Evolutionary conservation across 164 flowering plant genomes (phyloP), one percentile per base, ranked within the genome.

Genomic region (Liriodendron chinense): DNA sequence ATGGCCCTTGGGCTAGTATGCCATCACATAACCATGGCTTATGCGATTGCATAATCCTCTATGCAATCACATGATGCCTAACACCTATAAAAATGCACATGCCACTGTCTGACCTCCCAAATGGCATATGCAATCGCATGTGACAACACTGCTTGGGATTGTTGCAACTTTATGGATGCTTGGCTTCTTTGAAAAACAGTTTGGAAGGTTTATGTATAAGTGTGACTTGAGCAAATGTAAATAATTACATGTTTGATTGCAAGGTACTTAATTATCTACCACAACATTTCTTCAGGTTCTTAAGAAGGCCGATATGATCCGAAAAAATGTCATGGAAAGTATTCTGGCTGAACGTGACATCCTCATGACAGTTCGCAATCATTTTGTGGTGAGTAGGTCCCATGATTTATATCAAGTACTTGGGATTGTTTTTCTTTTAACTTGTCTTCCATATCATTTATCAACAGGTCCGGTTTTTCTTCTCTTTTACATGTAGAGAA

Each of bases 401-500:
- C 48, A 20, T 47, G 10, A 71, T 67, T 28, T 18, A 7, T 66
- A 62, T 9, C n/a, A n/a, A 26, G 69, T 47, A 76, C 14, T 57
- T 23, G 70, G 8, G n/a, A 12, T 23, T 72, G 47, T 34, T 72
- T 47, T 13, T 69, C 65, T 70, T 75, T 83, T 82, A 43, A 84
- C 69, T 1, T 68, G 13, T 22, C 21, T 76, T 64, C 43, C 56
- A 76, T 63, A 74, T 80, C 43, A 34, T 71, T 65, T 8, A 74
- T 80, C 86, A 78, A 78, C 97, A 96, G 99, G 99, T 96, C 77
- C 90, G 98, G 14, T 96, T 96, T 86, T 96, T 89, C 87, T 96
- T 94, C 85, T 96, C 99, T 74, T 96, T 96, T 90, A 96, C 99
- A 67, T 94, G 98, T 84, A 89, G 92, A 81, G 99, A 96, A 78